Conservation (phyloP, 768 basidiomycete species). For the Pisolithus marmoratus region DNA sequence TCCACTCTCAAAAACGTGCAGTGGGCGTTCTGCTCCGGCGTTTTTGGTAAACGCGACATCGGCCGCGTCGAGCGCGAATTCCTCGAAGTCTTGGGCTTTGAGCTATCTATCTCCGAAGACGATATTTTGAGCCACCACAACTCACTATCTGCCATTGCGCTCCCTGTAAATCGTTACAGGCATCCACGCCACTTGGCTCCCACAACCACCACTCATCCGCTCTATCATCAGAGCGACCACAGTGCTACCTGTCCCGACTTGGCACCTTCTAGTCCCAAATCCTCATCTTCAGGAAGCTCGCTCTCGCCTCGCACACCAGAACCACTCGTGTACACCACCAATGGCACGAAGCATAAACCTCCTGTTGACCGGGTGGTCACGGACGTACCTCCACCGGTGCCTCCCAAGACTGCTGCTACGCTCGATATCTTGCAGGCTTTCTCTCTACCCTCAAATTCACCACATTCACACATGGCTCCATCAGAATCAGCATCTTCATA, state of each 20-base stretch:
- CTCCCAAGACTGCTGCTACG: constrained; percentile 26
- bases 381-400: constrained; percentile 19
- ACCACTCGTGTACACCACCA: constrained; percentile 14
- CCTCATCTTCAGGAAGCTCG: constrained; percentile 31
- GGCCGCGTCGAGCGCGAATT: constrained; percentile 81
- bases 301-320: constrained; percentile 29
- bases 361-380: constrained; percentile 22
- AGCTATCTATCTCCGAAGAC: constrained; percentile 57
- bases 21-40: constrained; percentile 81
- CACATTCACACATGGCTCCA: constrained; percentile 10
- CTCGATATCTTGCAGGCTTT: constrained; percentile 44
- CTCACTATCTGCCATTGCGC: constrained; percentile 25
- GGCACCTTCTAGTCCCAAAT: constrained; percentile 37
- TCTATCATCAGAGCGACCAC: constrained; percentile 12
- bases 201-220: constrained; percentile 8
- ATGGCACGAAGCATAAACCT: constrained; percentile 17
- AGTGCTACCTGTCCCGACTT: constrained; percentile 35
- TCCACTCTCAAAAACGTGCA: constrained; percentile 88
- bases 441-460: constrained; percentile 36
- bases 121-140: constrained; percentile 51
- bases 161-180: constrained; percentile 22
- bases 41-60: constrained; percentile 77
- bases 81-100: constrained; percentile 73
- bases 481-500: constrained; percentile 6
- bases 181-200: constrained; percentile 19